phyloP scores from a whole-genome alignment of 345 rosid genomes.

The Sonneratia alba region DNA sequence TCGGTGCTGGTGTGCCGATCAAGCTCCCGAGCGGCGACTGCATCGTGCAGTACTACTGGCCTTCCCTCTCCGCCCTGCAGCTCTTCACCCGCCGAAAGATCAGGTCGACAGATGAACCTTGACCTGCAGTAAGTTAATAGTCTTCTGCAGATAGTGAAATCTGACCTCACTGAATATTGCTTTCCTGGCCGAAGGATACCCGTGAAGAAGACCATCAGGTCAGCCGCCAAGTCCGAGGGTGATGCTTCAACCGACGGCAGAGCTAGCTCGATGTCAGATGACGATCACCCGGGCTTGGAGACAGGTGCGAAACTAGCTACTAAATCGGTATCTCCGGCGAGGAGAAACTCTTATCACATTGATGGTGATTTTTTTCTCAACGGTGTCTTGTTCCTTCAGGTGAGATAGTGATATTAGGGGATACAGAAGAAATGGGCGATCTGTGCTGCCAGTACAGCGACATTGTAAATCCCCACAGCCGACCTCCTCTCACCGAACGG shows the following conservation, averaged over 20 bases:
- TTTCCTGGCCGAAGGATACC: neutral
- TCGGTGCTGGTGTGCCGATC: conserved; percentile 39
- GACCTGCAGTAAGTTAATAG: no score
- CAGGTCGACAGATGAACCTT: no score
- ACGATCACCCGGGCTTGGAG: neutral
- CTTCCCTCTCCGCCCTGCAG: conserved; percentile 39
- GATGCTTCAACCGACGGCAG: neutral
- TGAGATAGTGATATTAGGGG: neutral
- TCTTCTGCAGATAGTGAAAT: no score
- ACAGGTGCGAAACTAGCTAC: neutral
- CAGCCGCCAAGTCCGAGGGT: neutral
- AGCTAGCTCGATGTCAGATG: no score
- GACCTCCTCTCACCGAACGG: conserved; percentile 2
- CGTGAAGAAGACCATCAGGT: neutral
- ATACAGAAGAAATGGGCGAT: neutral
- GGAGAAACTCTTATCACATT: no score
- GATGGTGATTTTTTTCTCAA: no score
- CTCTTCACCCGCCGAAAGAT: conserved; percentile 15
- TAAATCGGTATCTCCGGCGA: no score
- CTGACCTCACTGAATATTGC: no score
- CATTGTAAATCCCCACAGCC: neutral
- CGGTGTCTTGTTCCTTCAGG: no score
- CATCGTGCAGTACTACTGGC: conserved; percentile 37
- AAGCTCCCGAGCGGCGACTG: conserved; percentile 23
- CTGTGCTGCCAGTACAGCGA: conserved; percentile 1